phyloP scores from a whole-genome alignment of 2,329 filamentous ascomycete genomes.

The Alternaria angustiovoidea region DNA sequence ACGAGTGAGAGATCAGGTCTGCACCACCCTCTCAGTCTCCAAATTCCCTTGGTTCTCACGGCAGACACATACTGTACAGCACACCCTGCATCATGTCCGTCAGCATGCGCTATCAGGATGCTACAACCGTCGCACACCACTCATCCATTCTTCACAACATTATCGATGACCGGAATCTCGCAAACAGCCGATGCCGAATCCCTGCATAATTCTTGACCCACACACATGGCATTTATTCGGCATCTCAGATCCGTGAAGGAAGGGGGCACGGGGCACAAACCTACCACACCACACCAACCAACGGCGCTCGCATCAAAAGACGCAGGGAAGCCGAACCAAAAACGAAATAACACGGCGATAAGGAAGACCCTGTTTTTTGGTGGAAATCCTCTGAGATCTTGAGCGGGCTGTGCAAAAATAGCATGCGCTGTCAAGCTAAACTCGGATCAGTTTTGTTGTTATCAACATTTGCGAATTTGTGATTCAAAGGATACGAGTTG shows the following conservation, averaged over 20 bases:
- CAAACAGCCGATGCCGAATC: conserved; percentile 5
- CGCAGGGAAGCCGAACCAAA: conserved; percentile 3
- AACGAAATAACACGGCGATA: conserved; percentile 2
- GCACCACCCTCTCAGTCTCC: not conserved
- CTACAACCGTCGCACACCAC: not conserved
- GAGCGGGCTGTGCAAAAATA: conserved; percentile 3
- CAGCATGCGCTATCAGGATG: not conserved
- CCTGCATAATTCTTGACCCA: conserved; percentile 10
- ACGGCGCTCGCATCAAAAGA: conserved; percentile 2
- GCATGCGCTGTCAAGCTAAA: conserved; percentile 3
- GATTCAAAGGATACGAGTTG: not conserved
- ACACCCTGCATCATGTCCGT: not conserved
- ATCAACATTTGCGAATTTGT: not conserved
- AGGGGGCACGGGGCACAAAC: not conserved
- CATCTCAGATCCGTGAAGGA: conserved; percentile 13
- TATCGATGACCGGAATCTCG: not conserved
- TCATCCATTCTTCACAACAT: not conserved
- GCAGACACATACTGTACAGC: not conserved
- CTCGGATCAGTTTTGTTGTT: not conserved
- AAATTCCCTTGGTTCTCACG: not conserved
- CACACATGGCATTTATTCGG: conserved; percentile 17
- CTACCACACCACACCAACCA: conserved; percentile 8
- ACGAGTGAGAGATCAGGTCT: not conserved
- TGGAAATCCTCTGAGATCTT: not conserved
- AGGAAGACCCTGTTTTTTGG: conserved; percentile 5